phyloP scores from a whole-genome alignment of 2,329 filamentous ascomycete genomes.

The Botrytis cinerea region DNA sequence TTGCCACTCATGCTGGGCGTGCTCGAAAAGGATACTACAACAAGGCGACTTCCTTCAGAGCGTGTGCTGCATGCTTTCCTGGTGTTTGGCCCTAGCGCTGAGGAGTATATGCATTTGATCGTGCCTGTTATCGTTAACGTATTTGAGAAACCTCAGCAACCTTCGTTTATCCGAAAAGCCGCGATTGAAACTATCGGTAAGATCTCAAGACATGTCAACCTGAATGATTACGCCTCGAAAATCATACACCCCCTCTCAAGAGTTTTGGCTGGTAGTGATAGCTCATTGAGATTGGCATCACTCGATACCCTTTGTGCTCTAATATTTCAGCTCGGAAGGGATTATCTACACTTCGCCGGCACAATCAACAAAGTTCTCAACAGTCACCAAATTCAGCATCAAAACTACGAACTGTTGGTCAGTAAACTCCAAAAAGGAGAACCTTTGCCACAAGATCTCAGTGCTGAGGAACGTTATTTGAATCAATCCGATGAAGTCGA shows the following conservation, averaged over 20 bases:
- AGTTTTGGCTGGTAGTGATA: conserved; percentile 73
- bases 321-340: conserved; percentile 92
- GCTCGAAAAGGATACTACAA: conserved; percentile 79
- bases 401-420: conserved; percentile 89
- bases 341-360: conserved; percentile 91
- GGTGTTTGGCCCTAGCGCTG: conserved; percentile 91
- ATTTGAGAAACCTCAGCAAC: conserved; percentile 86
- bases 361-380: conserved; percentile 88
- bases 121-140: conserved; percentile 92
- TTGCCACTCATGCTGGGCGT: conserved; percentile 93
- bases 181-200: conserved; percentile 95
- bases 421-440: conserved; percentile 94
- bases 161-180: conserved; percentile 74
- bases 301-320: conserved; percentile 93
- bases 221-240: conserved; percentile 94
- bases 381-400: conserved; percentile 78
- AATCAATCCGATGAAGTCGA: conserved; percentile 77
- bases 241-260: conserved; percentile 93
- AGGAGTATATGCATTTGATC: conserved; percentile 99
- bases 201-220: conserved; percentile 91
- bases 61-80: conserved; percentile 92
- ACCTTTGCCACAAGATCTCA: conserved; percentile 90
- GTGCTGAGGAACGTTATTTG: conserved; percentile 77
- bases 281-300: conserved; percentile 73
- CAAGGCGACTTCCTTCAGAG: conserved; percentile 79